Base-by-base conservation (phyloP, 192 early-diverging fungal genomes). In the Chytriomyces sp. region DNA sequence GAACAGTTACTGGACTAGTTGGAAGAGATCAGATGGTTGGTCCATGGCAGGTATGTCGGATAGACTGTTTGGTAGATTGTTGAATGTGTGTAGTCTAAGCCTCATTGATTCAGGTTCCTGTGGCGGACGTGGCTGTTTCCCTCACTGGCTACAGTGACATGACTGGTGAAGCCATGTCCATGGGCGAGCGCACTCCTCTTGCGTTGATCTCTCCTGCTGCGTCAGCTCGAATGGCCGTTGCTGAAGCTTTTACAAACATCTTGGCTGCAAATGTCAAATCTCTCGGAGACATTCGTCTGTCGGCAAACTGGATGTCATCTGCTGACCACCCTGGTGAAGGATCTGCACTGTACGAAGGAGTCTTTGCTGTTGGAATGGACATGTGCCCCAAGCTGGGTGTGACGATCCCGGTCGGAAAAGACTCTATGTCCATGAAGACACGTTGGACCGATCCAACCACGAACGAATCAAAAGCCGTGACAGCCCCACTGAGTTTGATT, bases 391-490 rank as follows among this genome's bases (percentile, higher is more conserved):
- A 88, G 59, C 87, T 99, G 50, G 96, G 96, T 24, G 87, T 99
- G 76, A 91, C 93, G 59, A 94, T 99, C 69, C 98, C 98, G 6
- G 98, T 99, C 20, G 98, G 98, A 68, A 99, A 99, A 88, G 98
- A 99, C 86, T 98, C 96, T 8, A 97, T 98, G 96, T 96, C 94
- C 50, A 99, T 99, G 98, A 95, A 96, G 87, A 93, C 96, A 85
- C 91, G 91, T 76, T 98, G 96, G 95, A 77, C 63, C 47, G 78
- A 82, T 7, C 75, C 88, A 63, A 74, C 76, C n/a, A 75, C 69
- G 16, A 76, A 76, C 57, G 75, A 84, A 49, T 84, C 85, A 28
- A 86, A 86, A 50, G 63, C 79, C 9, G 94, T 98, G 20, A 96
- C 93, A 5, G 93, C 96, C 7, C 98, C 98, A 0, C 80, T 99